phyloP scores from a whole-genome alignment of 192 early-diverging fungal genomes.

The Cladochytrium replicatum region DNA sequence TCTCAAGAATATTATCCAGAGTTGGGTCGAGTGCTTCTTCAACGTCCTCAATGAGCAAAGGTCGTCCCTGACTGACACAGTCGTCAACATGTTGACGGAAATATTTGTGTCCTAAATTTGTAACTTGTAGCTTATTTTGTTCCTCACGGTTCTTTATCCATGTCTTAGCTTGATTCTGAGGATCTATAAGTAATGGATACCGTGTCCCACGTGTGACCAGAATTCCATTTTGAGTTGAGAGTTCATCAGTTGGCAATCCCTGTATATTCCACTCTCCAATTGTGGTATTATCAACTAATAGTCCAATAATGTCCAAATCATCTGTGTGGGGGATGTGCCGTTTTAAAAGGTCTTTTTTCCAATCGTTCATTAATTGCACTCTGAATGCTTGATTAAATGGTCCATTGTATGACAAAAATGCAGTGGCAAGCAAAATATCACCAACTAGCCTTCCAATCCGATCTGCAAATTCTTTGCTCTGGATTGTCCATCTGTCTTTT shows the following conservation, averaged over 20 bases:
- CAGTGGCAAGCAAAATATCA: constrained; percentile 48
- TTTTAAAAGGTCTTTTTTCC: constrained; percentile 47
- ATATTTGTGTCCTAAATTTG: constrained; percentile 44
- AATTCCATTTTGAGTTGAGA: constrained; percentile 56
- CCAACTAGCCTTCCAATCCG: constrained; percentile 51
- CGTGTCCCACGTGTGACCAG: constrained; percentile 49
- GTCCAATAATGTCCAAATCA: constrained; percentile 47
- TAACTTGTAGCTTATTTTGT: constrained; percentile 49
- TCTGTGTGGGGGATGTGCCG: constrained; percentile 52
- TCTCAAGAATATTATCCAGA: constrained; percentile 54
- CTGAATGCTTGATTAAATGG: constrained; percentile 56
- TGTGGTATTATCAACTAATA: constrained; percentile 51
- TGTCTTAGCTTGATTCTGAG: constrained; percentile 50
- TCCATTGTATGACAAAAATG: constrained; percentile 52
- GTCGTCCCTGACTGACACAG: constrained; percentile 45
- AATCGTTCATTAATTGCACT: constrained; percentile 33
- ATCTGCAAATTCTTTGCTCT: constrained; percentile 54
- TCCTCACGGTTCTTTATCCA: constrained; percentile 62
- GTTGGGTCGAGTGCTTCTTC: constrained; percentile 55
- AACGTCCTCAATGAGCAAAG: constrained; percentile 55
- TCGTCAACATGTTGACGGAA: constrained; percentile 56
- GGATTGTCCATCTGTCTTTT: constrained; percentile 58
- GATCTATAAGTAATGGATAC: constrained; percentile 54
- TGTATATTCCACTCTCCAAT: constrained; percentile 61
- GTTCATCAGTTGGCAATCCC: constrained; percentile 54